Evolutionary conservation across 805 yeast genomes (phyloP).

Genomic region (Candida pini): DNA sequence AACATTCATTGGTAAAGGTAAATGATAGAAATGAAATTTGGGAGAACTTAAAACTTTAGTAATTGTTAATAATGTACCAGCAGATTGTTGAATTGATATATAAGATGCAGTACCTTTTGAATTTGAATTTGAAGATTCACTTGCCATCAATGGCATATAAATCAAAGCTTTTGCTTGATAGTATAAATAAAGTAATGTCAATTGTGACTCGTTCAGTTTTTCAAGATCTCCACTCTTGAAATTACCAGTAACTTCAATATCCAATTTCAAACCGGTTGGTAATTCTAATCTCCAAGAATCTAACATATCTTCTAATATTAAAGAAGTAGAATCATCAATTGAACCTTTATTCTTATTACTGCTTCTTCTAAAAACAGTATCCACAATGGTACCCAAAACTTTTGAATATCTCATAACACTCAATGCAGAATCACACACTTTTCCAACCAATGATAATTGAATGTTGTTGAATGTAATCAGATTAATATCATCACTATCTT

Average conservation of each 20-base stretch:
- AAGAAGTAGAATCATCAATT: constrained; percentile 26
- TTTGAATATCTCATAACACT: constrained; percentile 64
- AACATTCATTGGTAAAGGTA: constrained; percentile 61
- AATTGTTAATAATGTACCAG: constrained; percentile 53
- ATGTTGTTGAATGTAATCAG: constrained; percentile 55
- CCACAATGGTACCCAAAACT: constrained; percentile 68
- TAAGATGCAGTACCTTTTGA: constrained; percentile 48
- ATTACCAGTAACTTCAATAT: constrained; percentile 51
- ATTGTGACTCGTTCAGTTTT: constrained; percentile 37
- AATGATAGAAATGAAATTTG: constrained; percentile 33
- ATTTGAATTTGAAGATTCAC: constrained; percentile 31
- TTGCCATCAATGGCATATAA: constrained; percentile 57
- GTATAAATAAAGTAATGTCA: constrained; percentile 51
- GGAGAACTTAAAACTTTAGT: constrained; percentile 35
- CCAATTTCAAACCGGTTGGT: constrained; percentile 56
- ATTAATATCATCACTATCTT: constrained; percentile 46
- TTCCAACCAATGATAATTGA: constrained; percentile 60
- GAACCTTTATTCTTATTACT: constrained; percentile 23
- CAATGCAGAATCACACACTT: constrained; percentile 58
- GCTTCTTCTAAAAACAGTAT: constrained; percentile 60
- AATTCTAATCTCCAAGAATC: constrained; percentile 77
- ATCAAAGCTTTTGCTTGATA: constrained; percentile 59
- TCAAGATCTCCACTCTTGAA: constrained; percentile 31
- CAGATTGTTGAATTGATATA: constrained; percentile 63
- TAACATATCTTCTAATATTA: constrained; percentile 53